Conservation (phyloP, 1,284 basidiomycete genomes). For the Exobasidium rhododendri region DNA sequence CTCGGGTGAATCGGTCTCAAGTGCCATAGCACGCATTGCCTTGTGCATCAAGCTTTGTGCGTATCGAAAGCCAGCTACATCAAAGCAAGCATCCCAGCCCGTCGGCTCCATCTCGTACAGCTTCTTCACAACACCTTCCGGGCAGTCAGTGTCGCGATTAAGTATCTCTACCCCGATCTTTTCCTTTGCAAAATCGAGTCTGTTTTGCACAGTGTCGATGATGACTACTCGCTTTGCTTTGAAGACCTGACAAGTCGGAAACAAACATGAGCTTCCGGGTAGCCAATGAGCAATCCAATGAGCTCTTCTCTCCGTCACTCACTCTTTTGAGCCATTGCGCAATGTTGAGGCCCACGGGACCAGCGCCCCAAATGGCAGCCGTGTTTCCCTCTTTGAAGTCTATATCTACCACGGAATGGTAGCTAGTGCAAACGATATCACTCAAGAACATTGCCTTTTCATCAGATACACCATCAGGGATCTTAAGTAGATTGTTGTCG, state of each 20-base stretch:
- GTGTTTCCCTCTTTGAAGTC: slow-evolving; percentile 66
- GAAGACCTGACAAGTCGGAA: slow-evolving; percentile 57
- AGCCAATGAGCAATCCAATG: neutral
- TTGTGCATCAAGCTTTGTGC: slow-evolving; percentile 60
- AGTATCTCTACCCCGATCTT: slow-evolving; percentile 65
- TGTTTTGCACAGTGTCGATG: slow-evolving; percentile 66
- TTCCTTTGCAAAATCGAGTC: slow-evolving; percentile 64
- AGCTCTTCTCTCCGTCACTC: neutral
- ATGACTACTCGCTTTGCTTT: slow-evolving; percentile 70
- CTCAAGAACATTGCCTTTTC: slow-evolving; percentile 63
- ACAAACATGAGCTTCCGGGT: neutral
- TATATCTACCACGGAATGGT: slow-evolving; percentile 69
- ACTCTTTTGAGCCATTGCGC: slow-evolving; percentile 62
- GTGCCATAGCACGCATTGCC: slow-evolving; percentile 67
- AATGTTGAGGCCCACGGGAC: slow-evolving; percentile 65
- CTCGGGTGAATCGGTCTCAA: slow-evolving; percentile 73
- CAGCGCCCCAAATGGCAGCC: slow-evolving; percentile 66
- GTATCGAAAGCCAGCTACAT: slow-evolving; percentile 37
- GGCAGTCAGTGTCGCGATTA: slow-evolving; percentile 61
- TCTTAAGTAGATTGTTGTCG: slow-evolving; percentile 67
- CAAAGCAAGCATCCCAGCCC: slow-evolving; percentile 31
- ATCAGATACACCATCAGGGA: slow-evolving; percentile 59
- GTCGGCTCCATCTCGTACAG: slow-evolving; percentile 66
- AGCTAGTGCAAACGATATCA: slow-evolving; percentile 71
- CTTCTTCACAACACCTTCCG: slow-evolving; percentile 61